A percentile compares a stretch with the other conserved stretches of the same genome.
These are phyloP conservation scores for Medakamo hakoo DNA, from an alignment of 139 green algal genomes.

Conservation along the genomic window DNA sequence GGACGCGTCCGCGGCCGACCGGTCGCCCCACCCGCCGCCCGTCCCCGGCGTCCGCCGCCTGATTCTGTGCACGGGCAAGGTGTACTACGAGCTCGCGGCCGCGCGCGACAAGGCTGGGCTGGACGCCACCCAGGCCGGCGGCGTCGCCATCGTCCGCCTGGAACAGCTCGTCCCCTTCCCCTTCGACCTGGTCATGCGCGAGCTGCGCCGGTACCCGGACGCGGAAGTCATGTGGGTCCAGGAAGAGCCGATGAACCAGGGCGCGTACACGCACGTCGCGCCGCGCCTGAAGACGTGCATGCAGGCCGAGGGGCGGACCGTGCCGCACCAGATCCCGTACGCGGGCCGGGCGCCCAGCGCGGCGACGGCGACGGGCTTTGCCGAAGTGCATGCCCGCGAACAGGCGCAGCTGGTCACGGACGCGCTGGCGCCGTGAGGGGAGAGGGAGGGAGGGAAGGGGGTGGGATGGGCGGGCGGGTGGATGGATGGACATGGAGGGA, in stretches of 20 bases:
- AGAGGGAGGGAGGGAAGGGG: no score
- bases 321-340: conserved; percentile 41
- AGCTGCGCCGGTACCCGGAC: conserved; percentile 87
- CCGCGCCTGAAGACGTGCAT: conserved; percentile 68
- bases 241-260: conserved; percentile 99
- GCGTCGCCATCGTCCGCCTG: conserved; percentile 74
- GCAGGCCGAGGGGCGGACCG: conserved; percentile 8
- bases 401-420: conserved; percentile 43
- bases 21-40: conserved; percentile 35
- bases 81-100: conserved; percentile 93
- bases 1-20: conserved; percentile 55
- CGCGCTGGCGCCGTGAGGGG: conserved; percentile 18
- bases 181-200: conserved; percentile 86
- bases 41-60: conserved; percentile 59
- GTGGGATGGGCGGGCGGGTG: no score
- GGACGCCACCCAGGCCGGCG: conserved; percentile 27
- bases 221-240: conserved; percentile 79
- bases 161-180: conserved; percentile 95
- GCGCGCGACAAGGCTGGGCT: conserved; percentile 52
- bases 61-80: conserved; percentile 87
- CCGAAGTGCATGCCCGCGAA: conserved; percentile 61
- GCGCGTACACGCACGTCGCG: conserved; percentile 72
- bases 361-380: conserved; percentile 72
- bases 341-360: conserved; percentile 45
- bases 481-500: background rate